Evolutionary conservation across 2,329 filamentous ascomycete genomes (phyloP), one percentile per base, ranked within the genome.

Genomic region (Diaporthe nobilis): DNA sequence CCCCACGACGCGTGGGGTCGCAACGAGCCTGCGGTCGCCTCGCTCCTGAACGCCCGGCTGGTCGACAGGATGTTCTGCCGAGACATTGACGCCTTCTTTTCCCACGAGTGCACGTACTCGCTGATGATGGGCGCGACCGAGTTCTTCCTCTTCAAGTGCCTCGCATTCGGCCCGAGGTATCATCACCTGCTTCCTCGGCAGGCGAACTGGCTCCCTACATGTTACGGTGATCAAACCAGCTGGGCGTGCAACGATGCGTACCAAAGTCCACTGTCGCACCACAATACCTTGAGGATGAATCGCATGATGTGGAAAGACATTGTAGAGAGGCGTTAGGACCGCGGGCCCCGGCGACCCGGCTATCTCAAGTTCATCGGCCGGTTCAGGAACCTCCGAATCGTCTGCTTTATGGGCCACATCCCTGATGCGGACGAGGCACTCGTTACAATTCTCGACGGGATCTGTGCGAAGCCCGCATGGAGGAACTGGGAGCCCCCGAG

Each of bases 111-210:
- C 42, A 67, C 42, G 4, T 67, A 67, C 42, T 47, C 42, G 61
- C 20, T 67, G 61, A 49, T n/a, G 28, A 67, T 67, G 61, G 61
- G 61, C 37, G 61, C 61, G 25, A 67, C 61, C 28, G 61, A 67
- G 20, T 67, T 67, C 44, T 67, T 51, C 44, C 61, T 67, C 25
- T 67, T 67, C 44, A 49, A 67, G 28, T 67, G 61, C 9, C 61
- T 51, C 28, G 42, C 61, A 3, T 17, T 67, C 20, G 61, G 61
- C 28, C 31, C 61, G 28, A 49, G 61, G 28, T 49, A 67, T 10
- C 61, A 67, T 28, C 61, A 67, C 61, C 12, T 67, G 61, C 44
- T 67, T 22, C 61, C 61, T 4, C 28, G 61, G 20, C 61, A 67
- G 17, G 42, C 61, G 42, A 34, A 49, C 61, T 67, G 15, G 17